Evolutionary conservation across 805 yeast genomes (phyloP), one percentile per base, ranked within the genome.

Genomic region (Wickerhamomyces rabaulensis): DNA sequence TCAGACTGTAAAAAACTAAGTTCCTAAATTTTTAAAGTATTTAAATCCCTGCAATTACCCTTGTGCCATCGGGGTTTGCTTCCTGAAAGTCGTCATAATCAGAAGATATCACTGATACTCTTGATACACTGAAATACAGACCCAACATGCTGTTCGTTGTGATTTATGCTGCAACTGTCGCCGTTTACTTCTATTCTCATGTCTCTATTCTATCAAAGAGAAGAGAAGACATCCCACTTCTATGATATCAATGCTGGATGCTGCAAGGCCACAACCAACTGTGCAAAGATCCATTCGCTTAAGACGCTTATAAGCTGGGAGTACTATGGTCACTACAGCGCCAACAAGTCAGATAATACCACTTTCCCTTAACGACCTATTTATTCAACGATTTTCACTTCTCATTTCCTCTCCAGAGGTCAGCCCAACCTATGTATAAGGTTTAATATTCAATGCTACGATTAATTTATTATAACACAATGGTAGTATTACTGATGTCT

Each of bases 181-280:
- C 50, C 1, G 38, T 57, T 16, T 59, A 56, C 21, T 47, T 42
- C 36, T 41, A 54, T 4, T 44, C 58, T 5, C 63, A 59, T 36
- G 47, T 45, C 3, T 51, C 61, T 3, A 55, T 57, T 22, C 33
- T 56, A 20, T 43, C 53, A 15, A 48, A 55, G 43, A 57, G 60
- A 55, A 48, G 60, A 44, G 8, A 45, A 10, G 61, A 57, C 20
- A 55, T 59, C 10, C 62, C 62, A 19, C 33, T 55, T 9, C 47
- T 58, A 15, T 57, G 45, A 53, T 29, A 9, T 16, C 13, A 19
- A 15, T 10, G 15, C n/a, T 21, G 9, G n/a, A 6, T 12, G 20
- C 13, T n/a, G 7, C 40, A 13, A 21, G 12, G 17, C 9, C 5
- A 50, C 52, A n/a, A n/a, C n/a, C n/a, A n/a, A n/a, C n/a, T n/a